Conservation (phyloP, 2,329 filamentous ascomycete genomes). For the Phymatotrichopsis omnivora region DNA sequence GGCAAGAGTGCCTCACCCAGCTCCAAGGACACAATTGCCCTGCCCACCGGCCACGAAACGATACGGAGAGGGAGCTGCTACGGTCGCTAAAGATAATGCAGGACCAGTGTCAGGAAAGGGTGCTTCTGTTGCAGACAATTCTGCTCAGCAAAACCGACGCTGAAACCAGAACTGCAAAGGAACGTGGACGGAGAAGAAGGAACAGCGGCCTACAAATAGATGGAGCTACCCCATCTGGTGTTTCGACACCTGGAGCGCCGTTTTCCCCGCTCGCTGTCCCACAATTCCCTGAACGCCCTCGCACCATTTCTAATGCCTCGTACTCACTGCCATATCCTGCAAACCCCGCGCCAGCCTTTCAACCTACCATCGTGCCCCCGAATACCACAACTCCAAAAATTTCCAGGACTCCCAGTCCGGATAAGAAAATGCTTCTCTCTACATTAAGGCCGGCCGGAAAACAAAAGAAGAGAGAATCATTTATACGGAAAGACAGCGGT, state of each 20-base stretch:
- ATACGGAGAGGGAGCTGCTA: slow-evolving; percentile 72
- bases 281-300: too few species aligned
- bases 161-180: slow-evolving; percentile 31
- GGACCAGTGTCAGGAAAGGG: slow-evolving; percentile 83
- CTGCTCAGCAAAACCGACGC: slow-evolving; percentile 52
- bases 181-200: neutral
- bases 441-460: slow-evolving; percentile 27
- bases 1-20: slow-evolving; percentile 77
- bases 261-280: slow-evolving; percentile 4
- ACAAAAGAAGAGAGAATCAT: slow-evolving; percentile 12
- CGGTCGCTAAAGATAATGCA: slow-evolving; percentile 77
- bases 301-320: slow-evolving; percentile 1
- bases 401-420: slow-evolving; percentile 25
- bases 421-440: slow-evolving; percentile 27
- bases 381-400: neutral
- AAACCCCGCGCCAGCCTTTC: neutral
- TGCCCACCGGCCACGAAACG: slow-evolving; percentile 61
- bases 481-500: slow-evolving; percentile 12
- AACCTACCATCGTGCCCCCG: neutral
- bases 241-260: neutral
- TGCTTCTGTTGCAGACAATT: slow-evolving; percentile 76
- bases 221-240: neutral
- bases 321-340: neutral
- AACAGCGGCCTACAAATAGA: neutral
- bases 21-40: slow-evolving; percentile 73